phyloP scores from a whole-genome alignment of 805 yeast species.

The Metschnikowia baotianmanensis region DNA sequence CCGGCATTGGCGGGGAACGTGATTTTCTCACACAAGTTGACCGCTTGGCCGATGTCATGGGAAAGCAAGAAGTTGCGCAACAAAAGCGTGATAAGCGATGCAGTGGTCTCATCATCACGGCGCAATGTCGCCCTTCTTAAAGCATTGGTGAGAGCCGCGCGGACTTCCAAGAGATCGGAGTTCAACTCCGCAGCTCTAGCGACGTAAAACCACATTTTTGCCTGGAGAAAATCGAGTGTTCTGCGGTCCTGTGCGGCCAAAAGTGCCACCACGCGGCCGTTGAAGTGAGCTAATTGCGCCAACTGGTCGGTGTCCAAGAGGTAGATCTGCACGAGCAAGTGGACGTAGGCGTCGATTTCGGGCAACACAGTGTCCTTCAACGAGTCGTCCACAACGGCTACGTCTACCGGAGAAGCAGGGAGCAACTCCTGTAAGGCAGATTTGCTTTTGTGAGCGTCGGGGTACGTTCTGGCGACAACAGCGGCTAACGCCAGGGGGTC shows the following conservation, averaged over 20 bases:
- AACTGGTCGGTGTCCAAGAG: constrained; percentile 62
- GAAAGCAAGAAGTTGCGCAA: constrained; percentile 74
- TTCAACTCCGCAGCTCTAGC: constrained; percentile 70
- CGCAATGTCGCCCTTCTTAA: constrained; percentile 87
- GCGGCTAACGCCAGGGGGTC: constrained; percentile 46
- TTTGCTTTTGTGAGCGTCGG: constrained; percentile 45
- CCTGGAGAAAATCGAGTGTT: constrained; percentile 78
- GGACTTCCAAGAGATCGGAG: constrained; percentile 50
- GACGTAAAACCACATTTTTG: constrained; percentile 90
- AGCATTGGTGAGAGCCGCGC: constrained; percentile 68
- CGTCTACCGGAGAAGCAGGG: constrained; percentile 13
- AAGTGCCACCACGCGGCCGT: constrained; percentile 48
- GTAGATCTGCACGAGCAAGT: constrained; percentile 73
- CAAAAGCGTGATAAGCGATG: constrained; percentile 79
- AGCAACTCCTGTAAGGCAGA: constrained; percentile 30
- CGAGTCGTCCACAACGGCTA: constrained; percentile 24
- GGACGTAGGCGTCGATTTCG: constrained; percentile 77
- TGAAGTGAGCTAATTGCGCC: constrained; percentile 50
- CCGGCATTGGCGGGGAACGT: constrained; percentile 84
- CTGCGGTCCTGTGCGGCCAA: constrained; percentile 72
- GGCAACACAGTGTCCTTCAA: constrained; percentile 48
- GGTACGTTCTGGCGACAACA: constrained; percentile 56
- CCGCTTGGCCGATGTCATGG: constrained; percentile 84
- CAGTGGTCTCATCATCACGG: constrained; percentile 90
- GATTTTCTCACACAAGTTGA: constrained; percentile 83